Evolutionary conservation across 2,329 filamentous ascomycete genomes (phyloP), one percentile per base, ranked within the genome.

Genomic region (Setomelanomma holmii): DNA sequence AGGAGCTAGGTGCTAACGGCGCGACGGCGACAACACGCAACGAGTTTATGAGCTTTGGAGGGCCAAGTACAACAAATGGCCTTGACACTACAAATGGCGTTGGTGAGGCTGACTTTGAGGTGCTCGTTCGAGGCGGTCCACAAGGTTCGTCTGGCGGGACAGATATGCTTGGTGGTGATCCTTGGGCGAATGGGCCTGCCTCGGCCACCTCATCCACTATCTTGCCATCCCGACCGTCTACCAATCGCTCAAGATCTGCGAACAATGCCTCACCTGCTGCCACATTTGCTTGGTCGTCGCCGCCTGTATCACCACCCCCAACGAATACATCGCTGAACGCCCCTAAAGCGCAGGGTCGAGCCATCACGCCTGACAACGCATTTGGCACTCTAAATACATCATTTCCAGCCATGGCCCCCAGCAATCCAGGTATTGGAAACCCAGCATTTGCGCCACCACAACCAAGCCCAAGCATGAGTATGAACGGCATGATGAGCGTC

Each of bases 91-190:
- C 82, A 7, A 80, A 82, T 4, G 81, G 75, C n/a, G 79, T 79
- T n/a, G 81, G 78, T 11, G 82, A 89, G 42, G 84, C 89, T 52
- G 91, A 96, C 68, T 99, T 98, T 67, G 93, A 96, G 72, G 85
- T 85, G 1, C 85, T 99, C 2, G 93, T 99, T 45, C 91, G 96
- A 67, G 93, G 93, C 7, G 86, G 84, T 49, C 78, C 81, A n/a
- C 62, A 65, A 33, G 40, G 75, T 68, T 22, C 74, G 68, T 50
- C 64, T 41, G 60, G 65, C 14, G 67, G 68, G 11, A 67, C 67
- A 42, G 75, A 80, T 34, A 71, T 73, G 66, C 59, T 70, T 27
- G 76, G 80, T 56, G 78, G 78, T 20, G 69, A 72, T 53, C 68
- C 77, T 41, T 81, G 78, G 78, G 73, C 67, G 30, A 68, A 72